phyloP scores from a whole-genome alignment of 495 filamentous ascomycete genomes.

The Articulospora tetracladia region DNA sequence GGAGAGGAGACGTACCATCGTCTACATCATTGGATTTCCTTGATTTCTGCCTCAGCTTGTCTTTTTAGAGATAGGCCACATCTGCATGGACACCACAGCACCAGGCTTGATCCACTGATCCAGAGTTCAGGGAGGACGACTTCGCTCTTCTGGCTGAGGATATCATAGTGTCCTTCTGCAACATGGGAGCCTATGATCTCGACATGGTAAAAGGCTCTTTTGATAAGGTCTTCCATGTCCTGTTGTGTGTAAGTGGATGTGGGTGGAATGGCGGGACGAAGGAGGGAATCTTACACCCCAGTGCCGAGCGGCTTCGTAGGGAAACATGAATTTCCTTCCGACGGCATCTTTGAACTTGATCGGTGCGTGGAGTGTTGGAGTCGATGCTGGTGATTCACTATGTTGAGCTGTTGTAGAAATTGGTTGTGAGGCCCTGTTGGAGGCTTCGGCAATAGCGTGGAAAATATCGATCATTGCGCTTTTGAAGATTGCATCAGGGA shows the following conservation, averaged over 20 bases:
- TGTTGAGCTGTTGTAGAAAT: neutral
- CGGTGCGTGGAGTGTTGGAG: neutral
- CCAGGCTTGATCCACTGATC: neutral
- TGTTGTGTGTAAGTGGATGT: neutral
- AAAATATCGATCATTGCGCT: neutral
- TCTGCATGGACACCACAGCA: neutral
- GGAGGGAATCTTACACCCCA: neutral
- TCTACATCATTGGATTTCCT: too few species aligned
- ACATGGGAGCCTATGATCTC: neutral
- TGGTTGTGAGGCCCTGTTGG: too few species aligned
- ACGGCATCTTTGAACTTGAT: neutral
- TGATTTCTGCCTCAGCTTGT: too few species aligned
- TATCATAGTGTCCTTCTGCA: neutral
- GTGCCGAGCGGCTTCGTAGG: neutral
- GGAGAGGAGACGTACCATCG: too few species aligned
- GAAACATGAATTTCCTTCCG: neutral
- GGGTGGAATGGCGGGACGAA: neutral
- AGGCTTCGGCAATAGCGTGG: neutral
- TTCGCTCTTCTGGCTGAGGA: neutral
- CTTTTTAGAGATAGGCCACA: neutral
- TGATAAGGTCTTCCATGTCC: neutral
- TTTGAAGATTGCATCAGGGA: too few species aligned
- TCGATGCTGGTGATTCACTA: neutral
- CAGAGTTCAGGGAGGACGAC: neutral
- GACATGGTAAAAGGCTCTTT: neutral